These are phyloP conservation scores for Umbelopsis sp. DNA, from an alignment of 192 early-diverging fungal genomes.

Conservation along the genomic window DNA sequence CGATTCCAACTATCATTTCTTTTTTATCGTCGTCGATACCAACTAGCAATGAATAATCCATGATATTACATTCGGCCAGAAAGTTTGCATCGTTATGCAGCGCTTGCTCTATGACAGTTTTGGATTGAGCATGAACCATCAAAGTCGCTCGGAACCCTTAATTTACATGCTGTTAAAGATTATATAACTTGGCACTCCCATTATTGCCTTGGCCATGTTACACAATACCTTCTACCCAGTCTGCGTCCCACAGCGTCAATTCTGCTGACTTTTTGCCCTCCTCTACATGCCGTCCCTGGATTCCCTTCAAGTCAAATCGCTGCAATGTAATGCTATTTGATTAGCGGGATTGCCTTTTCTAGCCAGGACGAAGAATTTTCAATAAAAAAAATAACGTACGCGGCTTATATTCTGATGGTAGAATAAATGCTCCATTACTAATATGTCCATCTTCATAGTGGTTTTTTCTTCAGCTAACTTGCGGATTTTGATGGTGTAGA, in stretches of 20 bases:
- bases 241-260: conserved; percentile 67
- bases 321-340: conserved; percentile 28
- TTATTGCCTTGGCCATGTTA: not conserved
- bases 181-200: not conserved
- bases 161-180: conserved; percentile 4
- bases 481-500: conserved; percentile 85
- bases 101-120: conserved; percentile 76
- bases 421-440: conserved; percentile 96
- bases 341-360: not conserved
- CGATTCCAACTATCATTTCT: conserved; percentile 90
- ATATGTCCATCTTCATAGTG: conserved; percentile 77
- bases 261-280: conserved; percentile 40
- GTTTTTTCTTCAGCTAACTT: conserved; percentile 68
- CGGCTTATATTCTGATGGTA: conserved; percentile 69
- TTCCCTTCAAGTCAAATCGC: conserved; percentile 81
- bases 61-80: conserved; percentile 86
- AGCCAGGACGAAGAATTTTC: not conserved
- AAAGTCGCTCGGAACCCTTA: conserved; percentile 56
- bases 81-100: conserved; percentile 94
- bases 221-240: conserved; percentile 67
- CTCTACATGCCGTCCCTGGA: conserved; percentile 61
- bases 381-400: conserved; percentile 63
- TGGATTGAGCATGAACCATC: conserved; percentile 85
- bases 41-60: conserved; percentile 97
- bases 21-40: conserved; percentile 86